Conservation (phyloP, 345 rosid species). For the Melastoma malabathricum region DNA sequence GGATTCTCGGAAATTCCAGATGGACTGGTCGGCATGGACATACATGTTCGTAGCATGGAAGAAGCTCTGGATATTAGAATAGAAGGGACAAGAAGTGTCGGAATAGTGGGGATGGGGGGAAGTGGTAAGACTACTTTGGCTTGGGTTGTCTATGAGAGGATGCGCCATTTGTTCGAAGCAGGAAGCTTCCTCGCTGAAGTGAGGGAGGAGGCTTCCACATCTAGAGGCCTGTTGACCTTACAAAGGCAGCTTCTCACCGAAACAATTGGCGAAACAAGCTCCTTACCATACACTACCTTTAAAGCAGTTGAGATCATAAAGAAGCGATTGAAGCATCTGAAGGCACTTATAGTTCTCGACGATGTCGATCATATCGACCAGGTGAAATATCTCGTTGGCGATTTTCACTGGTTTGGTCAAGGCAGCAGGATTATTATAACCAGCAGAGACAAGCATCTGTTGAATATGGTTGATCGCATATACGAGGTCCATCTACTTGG, state of each 20-base stretch:
- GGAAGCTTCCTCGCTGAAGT: slow-evolving; percentile 15
- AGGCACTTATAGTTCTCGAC: slow-evolving; percentile 12
- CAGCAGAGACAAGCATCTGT: neutral
- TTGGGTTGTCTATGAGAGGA: slow-evolving; percentile 8
- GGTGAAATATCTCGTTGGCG: neutral
- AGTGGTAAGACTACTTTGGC: slow-evolving; percentile 46
- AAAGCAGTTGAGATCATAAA: neutral
- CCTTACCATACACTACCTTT: neutral
- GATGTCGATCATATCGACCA: neutral
- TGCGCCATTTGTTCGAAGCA: slow-evolving; percentile 13
- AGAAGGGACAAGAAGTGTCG: slow-evolving; percentile 6
- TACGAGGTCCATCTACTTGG: neutral
- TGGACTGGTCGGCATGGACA: too few relatives aligned
- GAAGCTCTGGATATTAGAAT: too few relatives aligned
- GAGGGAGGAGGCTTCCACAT: too few relatives aligned
- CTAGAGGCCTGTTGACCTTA: neutral
- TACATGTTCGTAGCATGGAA: too few relatives aligned
- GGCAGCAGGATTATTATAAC: slow-evolving; percentile 14
- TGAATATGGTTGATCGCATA: neutral
- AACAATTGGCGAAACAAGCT: neutral
- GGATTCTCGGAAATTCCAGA: too few relatives aligned
- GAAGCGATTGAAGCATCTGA: neutral
- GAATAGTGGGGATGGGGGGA: slow-evolving; percentile 40
- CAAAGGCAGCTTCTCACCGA: slow-evolving; percentile 6
- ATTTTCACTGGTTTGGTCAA: slow-evolving; percentile 1